A percentile compares a stretch with the other conserved stretches of the same genome.
These are phyloP conservation scores for Trichosporon inkin DNA, from an alignment of 1,284 basidiomycete species.

Conservation along the genomic window DNA sequence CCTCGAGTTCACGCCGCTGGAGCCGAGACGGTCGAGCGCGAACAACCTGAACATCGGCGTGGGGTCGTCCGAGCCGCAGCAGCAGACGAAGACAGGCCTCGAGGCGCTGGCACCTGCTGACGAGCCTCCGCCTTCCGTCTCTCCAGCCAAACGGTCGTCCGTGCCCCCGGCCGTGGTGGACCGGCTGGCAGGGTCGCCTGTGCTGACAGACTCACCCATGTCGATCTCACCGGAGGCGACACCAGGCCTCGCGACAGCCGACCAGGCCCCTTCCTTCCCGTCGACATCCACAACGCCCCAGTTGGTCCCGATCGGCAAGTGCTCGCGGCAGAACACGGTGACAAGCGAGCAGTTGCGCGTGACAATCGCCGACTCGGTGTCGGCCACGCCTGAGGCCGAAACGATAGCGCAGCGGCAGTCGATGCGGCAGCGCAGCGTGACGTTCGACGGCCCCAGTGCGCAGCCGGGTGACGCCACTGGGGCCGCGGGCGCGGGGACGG, in stretches of 20 bases:
- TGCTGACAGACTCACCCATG: too few relatives aligned
- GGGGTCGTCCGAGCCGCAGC: neutral
- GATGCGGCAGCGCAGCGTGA: slow-evolving; percentile 5
- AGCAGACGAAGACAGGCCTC: neutral
- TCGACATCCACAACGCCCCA: too few relatives aligned
- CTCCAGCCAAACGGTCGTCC: too few relatives aligned
- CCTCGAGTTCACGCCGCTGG: neutral
- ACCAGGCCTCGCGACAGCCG: too few relatives aligned
- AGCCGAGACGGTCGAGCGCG: neutral
- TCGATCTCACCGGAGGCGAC: too few relatives aligned
- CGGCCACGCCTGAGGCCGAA: neutral
- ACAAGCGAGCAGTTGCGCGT: neutral
- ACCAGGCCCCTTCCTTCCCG: too few relatives aligned
- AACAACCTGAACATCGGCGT: neutral
- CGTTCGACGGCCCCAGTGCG: neutral
- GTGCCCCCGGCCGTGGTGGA: too few relatives aligned
- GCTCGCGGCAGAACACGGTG: neutral
- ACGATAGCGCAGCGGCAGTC: neutral
- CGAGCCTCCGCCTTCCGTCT: neutral
- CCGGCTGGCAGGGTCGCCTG: too few relatives aligned
- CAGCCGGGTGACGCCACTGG: neutral
- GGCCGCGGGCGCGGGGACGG: too few relatives aligned
- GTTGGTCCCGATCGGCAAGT: too few relatives aligned
- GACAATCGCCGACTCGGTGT: neutral
- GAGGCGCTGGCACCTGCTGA: neutral